Base-by-base conservation (phyloP, 306 rosid species). In the Dryas alaskensis region DNA sequence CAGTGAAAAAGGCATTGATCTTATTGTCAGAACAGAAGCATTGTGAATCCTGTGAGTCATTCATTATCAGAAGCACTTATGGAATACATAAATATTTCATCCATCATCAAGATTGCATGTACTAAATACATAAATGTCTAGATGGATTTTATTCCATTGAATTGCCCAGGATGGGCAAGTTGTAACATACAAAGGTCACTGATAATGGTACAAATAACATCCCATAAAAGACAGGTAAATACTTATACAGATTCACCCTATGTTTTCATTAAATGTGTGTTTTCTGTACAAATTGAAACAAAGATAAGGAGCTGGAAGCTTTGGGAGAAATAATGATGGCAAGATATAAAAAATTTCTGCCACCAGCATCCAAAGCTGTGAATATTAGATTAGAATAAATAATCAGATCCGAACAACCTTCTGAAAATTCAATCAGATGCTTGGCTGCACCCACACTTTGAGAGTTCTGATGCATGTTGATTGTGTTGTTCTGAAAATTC, bases 371-470 rank as follows among this genome's bases (percentile, higher is more conserved):
- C 72, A 43, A 74, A 53, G 65, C 64, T 25, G 6, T 8, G 60
- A 31, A 42, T 3, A 7, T 9, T 5, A 5, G 25, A 10, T 19
- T 22, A 40, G 50, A 7, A 51, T 11, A 0, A 12, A 43, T 14
- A 25, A 45, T 3, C 50, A n/a, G 43, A 39, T 53, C 50, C 37
- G 22, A 40, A 50, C 0, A 39, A 51, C 60, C 49, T 62, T 39
- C 8, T 3, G 71, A 22, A 54, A 53, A 53, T 64, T 74, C 58
- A 65, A 10, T 75, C 64, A n/a, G 79, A 45, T 46, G 79, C 72
- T 75, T 65, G 70, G 49, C 65, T 17, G 66, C 55, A 43, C 6
- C 7, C 9, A 13, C 11, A 16, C 0, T 37, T 61, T 37, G 66
- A 12, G 10, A 52, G 60, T 49, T 59, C 12, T 48, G 68, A 46